phyloP scores from a whole-genome alignment of 495 filamentous ascomycete genomes.

The Alectoria sarmentosa region DNA sequence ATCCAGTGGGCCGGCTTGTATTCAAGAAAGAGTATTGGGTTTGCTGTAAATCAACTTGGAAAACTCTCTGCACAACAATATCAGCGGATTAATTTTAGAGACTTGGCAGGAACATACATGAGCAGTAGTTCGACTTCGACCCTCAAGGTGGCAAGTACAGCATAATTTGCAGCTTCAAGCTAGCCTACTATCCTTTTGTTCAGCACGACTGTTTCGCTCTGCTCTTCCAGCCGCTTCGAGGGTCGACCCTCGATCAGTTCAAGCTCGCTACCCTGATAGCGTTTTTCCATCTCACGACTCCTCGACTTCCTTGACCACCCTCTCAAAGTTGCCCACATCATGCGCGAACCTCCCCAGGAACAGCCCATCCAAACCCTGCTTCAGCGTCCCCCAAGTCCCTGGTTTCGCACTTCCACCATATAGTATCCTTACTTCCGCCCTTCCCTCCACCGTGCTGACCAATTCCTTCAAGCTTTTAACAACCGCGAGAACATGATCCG shows the following conservation, averaged over 20 bases:
- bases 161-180: neutral
- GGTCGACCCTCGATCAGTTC: neutral
- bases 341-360: conserved; percentile 80
- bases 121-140: neutral
- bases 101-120: neutral
- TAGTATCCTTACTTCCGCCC: conserved; percentile 54
- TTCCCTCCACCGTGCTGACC: conserved; percentile 31
- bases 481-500: conserved; percentile 66
- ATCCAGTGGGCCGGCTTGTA: too few relatives aligned
- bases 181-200: neutral
- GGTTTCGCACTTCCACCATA: conserved; percentile 79
- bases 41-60: neutral
- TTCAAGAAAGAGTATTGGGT: too few relatives aligned
- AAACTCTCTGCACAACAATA: neutral
- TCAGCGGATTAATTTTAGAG: neutral
- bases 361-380: conserved; percentile 67
- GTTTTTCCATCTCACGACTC: conserved; percentile 18
- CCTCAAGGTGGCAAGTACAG: neutral
- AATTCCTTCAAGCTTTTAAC: conserved; percentile 51
- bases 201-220: neutral
- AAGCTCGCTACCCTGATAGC: neutral
- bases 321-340: conserved; percentile 57
- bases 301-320: conserved; percentile 63
- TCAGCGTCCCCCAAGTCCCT: conserved; percentile 60
- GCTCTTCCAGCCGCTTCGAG: neutral